These are phyloP conservation scores for Saururus chinensis DNA, from an alignment of 164 flowering plant species.

Conservation along the genomic window DNA sequence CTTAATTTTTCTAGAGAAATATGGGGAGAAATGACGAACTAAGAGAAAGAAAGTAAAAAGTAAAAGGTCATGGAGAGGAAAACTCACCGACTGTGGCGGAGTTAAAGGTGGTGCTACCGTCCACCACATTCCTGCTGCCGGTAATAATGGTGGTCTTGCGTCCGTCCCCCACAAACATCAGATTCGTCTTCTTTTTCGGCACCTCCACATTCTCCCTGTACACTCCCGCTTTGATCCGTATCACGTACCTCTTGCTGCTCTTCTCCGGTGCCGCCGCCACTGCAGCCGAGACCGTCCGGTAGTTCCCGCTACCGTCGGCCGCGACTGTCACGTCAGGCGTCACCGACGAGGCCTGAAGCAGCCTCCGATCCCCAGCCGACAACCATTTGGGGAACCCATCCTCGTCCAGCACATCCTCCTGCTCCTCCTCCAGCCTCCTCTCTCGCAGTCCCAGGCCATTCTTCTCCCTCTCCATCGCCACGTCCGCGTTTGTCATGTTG, in stretches of 20 bases:
- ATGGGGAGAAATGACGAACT: not conserved
- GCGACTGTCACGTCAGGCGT: conserved; percentile 66
- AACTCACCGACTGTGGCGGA: conserved; percentile 91
- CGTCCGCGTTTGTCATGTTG: conserved; percentile 66
- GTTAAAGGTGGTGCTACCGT: conserved; percentile 88
- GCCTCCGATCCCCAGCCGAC: conserved; percentile 53
- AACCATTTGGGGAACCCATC: conserved; percentile 65
- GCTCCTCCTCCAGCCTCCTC: conserved; percentile 16
- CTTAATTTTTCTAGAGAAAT: not conserved
- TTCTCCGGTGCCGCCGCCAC: conserved; percentile 71
- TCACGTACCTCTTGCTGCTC: conserved; percentile 56
- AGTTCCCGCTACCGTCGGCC: conserved; percentile 82
- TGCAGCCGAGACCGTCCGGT: conserved; percentile 58
- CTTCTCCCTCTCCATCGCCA: conserved; percentile 17
- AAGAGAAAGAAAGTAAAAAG: not conserved
- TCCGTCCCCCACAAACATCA: conserved; percentile 88
- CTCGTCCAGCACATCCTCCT: conserved; percentile 4
- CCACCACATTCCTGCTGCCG: conserved; percentile 55
- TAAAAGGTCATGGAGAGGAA: not conserved
- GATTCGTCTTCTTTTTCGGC: conserved; percentile 54
- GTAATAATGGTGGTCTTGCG: conserved; percentile 72
- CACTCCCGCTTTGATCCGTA: conserved; percentile 70
- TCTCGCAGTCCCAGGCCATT: not conserved
- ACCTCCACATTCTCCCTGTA: conserved; percentile 85
- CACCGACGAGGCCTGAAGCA: conserved; percentile 47